phyloP scores from a whole-genome alignment of 2,329 filamentous ascomycete species.

The Zymoseptoria brevis region DNA sequence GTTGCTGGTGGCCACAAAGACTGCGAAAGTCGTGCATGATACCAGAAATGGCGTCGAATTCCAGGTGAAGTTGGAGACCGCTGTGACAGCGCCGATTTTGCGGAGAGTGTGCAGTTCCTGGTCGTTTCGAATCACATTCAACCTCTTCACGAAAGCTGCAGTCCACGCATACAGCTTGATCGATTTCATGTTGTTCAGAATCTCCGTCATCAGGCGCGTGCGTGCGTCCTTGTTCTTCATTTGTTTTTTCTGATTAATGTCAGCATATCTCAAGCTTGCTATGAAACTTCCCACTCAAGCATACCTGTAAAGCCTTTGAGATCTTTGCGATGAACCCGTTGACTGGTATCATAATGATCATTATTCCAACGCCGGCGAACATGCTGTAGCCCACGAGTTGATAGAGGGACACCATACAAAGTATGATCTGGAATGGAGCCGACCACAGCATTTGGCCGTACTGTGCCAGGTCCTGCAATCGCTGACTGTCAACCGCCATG shows the following conservation, averaged over 20 bases:
- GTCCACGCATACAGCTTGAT: conserved; percentile 98
- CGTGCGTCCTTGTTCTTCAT: conserved; percentile 99
- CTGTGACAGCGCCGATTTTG: conserved; percentile 90
- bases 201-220: conserved; percentile 90
- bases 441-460: conserved; percentile 96
- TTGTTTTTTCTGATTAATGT: conserved; percentile 65
- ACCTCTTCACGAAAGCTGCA: conserved; percentile 91
- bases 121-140: conserved; percentile 93
- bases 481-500: conserved; percentile 97
- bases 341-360: conserved; percentile 95
- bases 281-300: background rate
- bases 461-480: conserved; percentile 87
- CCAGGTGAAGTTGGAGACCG: conserved; percentile 96
- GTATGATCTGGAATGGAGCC: conserved; percentile 87
- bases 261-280: background rate
- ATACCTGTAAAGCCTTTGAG: conserved; percentile 66
- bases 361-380: conserved; percentile 88
- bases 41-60: conserved; percentile 95
- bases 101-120: conserved; percentile 89
- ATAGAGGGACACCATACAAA: conserved; percentile 95
- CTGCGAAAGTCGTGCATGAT: conserved; percentile 89
- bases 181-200: conserved; percentile 99
- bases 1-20: conserved; percentile 81
- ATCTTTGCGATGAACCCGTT: conserved; percentile 86
- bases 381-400: conserved; percentile 91